Percentiles rank a stretch among this genome's conserved stretches.
Evolutionary conservation across 352 stramenopile genomes (phyloP).

Genomic region (Phytopythium helicoides): DNA sequence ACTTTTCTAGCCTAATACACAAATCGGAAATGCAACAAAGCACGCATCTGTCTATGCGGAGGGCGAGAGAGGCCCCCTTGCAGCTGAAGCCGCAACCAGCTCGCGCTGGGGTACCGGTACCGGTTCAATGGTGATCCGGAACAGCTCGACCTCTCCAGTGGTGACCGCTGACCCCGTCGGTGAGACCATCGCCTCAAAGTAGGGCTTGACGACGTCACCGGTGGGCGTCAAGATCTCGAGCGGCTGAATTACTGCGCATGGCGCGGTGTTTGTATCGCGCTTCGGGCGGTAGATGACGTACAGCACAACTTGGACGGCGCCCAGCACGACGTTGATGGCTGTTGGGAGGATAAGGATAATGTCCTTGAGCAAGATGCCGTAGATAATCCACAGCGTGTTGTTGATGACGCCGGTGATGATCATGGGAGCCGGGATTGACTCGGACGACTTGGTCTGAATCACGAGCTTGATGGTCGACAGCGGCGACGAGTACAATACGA

Average conservation of each 20-base stretch:
- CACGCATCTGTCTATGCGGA: not conserved
- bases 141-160: conserved; percentile 24
- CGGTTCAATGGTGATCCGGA: conserved; percentile 31
- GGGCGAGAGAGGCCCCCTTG: not conserved
- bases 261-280: too few species aligned
- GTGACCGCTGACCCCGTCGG: conserved; percentile 9
- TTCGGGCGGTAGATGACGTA: conserved; percentile 54
- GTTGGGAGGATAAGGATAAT: conserved; percentile 57
- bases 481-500: conserved; percentile 65
- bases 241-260: not conserved
- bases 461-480: conserved; percentile 57
- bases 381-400: conserved; percentile 76
- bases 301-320: conserved; percentile 49
- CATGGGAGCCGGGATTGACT: conserved; percentile 63
- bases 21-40: too few species aligned
- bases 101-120: not conserved
- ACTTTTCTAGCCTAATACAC: too few species aligned
- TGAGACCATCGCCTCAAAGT: conserved; percentile 19
- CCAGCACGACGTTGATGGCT: conserved; percentile 43
- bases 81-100: not conserved
- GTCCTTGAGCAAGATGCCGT: conserved; percentile 50
- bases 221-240: conserved; percentile 13
- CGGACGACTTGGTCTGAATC: conserved; percentile 46
- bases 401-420: conserved; percentile 58
- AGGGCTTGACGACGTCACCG: conserved; percentile 9